These are phyloP conservation scores for Neoarthrinium moseri DNA, from an alignment of 2,329 filamentous ascomycete genomes.

Conservation along the genomic window DNA sequence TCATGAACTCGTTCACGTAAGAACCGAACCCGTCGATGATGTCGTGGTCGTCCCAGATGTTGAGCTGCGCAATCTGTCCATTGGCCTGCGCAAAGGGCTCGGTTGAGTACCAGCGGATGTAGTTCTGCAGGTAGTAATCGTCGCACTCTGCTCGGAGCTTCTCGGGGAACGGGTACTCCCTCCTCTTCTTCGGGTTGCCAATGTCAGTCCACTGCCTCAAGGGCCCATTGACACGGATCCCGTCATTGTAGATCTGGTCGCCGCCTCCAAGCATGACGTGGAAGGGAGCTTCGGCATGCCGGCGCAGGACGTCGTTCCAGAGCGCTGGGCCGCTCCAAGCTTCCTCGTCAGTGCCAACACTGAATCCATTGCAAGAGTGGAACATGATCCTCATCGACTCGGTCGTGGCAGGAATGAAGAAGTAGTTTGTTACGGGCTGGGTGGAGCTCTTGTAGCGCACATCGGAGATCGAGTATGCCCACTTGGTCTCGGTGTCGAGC, in stretches of 20 bases:
- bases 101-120: constrained; percentile 78
- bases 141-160: constrained; percentile 82
- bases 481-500: constrained; percentile 65
- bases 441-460: constrained; percentile 59
- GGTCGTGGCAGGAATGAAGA: constrained; percentile 79
- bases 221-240: constrained; percentile 81
- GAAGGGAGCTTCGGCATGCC: constrained; percentile 76
- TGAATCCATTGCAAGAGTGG: constrained; percentile 97
- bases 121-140: constrained; percentile 87
- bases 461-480: constrained; percentile 73
- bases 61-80: constrained; percentile 91
- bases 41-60: constrained; percentile 98
- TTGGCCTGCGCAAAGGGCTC: constrained; percentile 85
- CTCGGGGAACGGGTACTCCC: constrained; percentile 73
- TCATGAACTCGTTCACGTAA: constrained; percentile 93
- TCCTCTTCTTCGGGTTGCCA: constrained; percentile 78
- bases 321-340: constrained; percentile 87
- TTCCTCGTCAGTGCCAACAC: constrained; percentile 67
- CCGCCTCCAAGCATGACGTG: constrained; percentile 96
- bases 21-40: constrained; percentile 93
- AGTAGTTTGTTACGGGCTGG: constrained; percentile 62
- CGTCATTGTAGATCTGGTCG: constrained; percentile 96
- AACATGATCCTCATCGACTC: constrained; percentile 99
- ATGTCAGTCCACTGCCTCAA: constrained; percentile 81
- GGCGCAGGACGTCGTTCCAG: constrained; percentile 90